Percentiles rank a stretch among this genome's conserved stretches.
These are phyloP conservation scores for Glaciozyma antarctica DNA, from an alignment of 768 basidiomycete species.

Conservation along the genomic window DNA sequence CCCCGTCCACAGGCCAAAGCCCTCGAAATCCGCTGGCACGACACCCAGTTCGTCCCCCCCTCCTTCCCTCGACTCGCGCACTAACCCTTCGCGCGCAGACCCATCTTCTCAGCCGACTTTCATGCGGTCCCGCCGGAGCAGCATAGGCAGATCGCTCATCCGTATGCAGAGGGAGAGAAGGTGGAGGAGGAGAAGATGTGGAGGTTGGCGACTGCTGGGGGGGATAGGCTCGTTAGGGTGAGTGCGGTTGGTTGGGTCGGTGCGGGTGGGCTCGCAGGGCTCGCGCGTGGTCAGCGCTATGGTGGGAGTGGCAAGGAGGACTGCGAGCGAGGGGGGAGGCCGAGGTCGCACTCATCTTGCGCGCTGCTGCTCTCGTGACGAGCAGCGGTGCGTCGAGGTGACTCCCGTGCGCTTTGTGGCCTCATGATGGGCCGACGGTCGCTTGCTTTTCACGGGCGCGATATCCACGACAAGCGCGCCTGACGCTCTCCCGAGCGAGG, in stretches of 20 bases:
- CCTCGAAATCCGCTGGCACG: constrained; percentile 93
- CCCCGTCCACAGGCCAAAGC: constrained; percentile 56
- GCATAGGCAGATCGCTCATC: constrained; percentile 40
- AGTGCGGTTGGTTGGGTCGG: constrained; percentile 40
- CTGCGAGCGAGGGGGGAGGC: constrained; percentile 57
- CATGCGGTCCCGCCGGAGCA: constrained; percentile 60
- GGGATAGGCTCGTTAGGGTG: constrained; percentile 93
- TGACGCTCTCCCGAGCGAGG: too few species aligned
- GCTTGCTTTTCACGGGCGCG: too few species aligned
- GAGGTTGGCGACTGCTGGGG: constrained; percentile 85
- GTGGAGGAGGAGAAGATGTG: constrained; percentile 50
- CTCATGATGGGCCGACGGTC: too few species aligned
- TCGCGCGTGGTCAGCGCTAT: constrained; percentile 1
- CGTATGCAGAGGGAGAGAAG: constrained; percentile 13
- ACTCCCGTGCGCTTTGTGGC: too few species aligned
- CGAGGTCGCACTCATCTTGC: constrained; percentile 4
- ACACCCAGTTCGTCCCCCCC: constrained; percentile 44
- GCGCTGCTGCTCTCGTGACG: constrained; percentile 15
- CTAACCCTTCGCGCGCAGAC: constrained; percentile 44
- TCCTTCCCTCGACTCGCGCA: background rate
- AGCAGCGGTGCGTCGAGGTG: background rate
- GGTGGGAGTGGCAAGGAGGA: constrained; percentile 42
- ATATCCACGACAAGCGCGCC: too few species aligned
- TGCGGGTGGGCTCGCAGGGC: background rate
- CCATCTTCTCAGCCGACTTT: constrained; percentile 94